Evolutionary conservation across 306 rosid species (phyloP).

Genomic region (Pachyrhizus erosus): DNA sequence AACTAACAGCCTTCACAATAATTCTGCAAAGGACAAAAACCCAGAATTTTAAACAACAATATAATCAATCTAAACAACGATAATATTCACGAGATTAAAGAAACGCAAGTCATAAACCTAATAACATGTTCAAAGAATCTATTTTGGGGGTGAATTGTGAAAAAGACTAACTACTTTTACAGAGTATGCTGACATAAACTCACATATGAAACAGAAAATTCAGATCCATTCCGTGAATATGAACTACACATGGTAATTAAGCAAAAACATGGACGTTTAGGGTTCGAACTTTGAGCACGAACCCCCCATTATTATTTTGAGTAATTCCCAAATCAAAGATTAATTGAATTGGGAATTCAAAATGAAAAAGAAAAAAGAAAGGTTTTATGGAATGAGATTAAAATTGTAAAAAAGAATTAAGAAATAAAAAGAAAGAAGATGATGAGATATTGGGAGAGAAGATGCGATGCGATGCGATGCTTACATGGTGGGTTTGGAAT

Average conservation of each 20-base stretch:
- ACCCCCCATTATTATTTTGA: background rate
- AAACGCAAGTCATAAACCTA: background rate
- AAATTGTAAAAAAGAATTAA: background rate
- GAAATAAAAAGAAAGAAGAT: background rate
- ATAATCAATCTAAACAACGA: background rate
- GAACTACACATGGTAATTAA: constrained; percentile 1
- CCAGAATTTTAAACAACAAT: background rate
- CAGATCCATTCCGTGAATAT: background rate
- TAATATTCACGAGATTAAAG: background rate
- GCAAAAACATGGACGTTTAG: background rate
- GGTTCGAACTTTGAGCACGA: background rate
- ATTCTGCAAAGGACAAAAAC: constrained; percentile 27
- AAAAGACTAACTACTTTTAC: background rate
- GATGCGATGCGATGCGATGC: background rate
- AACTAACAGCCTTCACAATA: background rate
- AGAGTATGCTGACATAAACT: constrained; percentile 6
- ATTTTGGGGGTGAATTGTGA: background rate
- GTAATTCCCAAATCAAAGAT: background rate
- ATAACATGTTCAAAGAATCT: background rate
- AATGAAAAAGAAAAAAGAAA: background rate
- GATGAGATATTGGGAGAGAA: constrained; percentile 36
- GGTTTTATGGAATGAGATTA: background rate
- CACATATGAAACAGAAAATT: background rate
- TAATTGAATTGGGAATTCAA: background rate
- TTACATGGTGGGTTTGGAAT: background rate